Conservation (phyloP, 305 asterid species). For the Rubia tinctorum region DNA sequence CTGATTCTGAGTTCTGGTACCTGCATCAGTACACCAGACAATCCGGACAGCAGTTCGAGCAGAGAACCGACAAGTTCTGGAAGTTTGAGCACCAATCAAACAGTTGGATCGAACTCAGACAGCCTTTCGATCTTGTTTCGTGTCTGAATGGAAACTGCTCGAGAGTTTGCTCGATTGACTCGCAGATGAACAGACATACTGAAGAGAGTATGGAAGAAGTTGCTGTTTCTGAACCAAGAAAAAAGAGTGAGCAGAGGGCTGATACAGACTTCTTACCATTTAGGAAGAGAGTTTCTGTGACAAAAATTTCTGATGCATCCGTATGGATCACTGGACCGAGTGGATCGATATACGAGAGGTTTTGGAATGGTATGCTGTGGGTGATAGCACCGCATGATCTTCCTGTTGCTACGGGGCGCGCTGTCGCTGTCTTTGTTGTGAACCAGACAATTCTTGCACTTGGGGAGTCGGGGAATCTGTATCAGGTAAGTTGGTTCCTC, state of each 20-base stretch:
- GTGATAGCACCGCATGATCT: conserved; percentile 82
- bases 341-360: conserved; percentile 83
- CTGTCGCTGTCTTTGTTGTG: conserved; percentile 56
- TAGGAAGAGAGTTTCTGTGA: conserved; percentile 61
- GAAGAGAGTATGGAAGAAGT: conserved; percentile 6
- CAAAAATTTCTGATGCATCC: conserved; percentile 70
- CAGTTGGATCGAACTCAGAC: conserved; percentile 59
- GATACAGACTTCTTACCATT: conserved; percentile 24
- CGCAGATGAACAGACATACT: neutral
- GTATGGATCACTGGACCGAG: conserved; percentile 80
- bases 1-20: conserved; percentile 36
- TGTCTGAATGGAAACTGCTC: conserved; percentile 52
- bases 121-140: conserved; percentile 63
- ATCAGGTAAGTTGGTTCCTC: conserved; percentile 46
- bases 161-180: conserved; percentile 41
- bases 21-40: conserved; percentile 33
- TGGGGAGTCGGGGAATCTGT: conserved; percentile 50
- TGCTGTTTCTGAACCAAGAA: conserved; percentile 11
- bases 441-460: conserved; percentile 77
- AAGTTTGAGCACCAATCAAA: conserved; percentile 55
- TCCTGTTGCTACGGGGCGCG: conserved; percentile 56
- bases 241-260: conserved; percentile 12
- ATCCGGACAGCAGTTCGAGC: conserved; percentile 47
- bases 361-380: conserved; percentile 92
- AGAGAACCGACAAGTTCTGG: conserved; percentile 61